Percentiles rank a stretch among this genome's conserved stretches.
Conservation (phyloP, 495 filamentous ascomycete species). For the Daldinia grandis region DNA sequence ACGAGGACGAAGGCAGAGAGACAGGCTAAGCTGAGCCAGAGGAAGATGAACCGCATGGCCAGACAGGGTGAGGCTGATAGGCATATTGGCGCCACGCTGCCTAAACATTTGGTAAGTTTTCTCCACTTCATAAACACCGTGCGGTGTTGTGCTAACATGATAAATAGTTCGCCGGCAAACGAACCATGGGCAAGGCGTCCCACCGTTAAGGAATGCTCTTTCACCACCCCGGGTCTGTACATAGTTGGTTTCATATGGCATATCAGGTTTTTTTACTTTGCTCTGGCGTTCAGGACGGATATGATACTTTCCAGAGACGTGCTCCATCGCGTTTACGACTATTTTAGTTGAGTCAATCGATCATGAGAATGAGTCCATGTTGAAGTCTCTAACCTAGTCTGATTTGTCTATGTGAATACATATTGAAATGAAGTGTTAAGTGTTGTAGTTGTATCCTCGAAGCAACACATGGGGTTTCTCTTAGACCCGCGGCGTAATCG, state of each 20-base stretch:
- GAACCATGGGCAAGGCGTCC: constrained; percentile 41
- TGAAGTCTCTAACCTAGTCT: background rate
- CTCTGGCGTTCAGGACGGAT: constrained; percentile 27
- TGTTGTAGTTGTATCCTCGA: background rate
- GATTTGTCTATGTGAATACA: background rate
- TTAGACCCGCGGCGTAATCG: background rate
- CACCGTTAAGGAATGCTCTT: constrained; percentile 45
- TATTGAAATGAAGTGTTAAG: background rate
- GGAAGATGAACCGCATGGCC: constrained; percentile 98
- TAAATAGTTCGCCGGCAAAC: constrained; percentile 44
- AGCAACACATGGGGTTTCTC: background rate
- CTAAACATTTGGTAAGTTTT: constrained; percentile 87
- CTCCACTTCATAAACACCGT: background rate
- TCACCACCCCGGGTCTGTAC: constrained; percentile 5
- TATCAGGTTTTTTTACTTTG: constrained; percentile 6
- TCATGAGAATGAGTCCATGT: background rate
- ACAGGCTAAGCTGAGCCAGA: constrained; percentile 86
- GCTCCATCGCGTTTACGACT: constrained; percentile 4
- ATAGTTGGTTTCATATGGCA: constrained; percentile 25
- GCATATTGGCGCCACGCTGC: constrained; percentile 80
- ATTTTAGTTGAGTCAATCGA: constrained; percentile 11
- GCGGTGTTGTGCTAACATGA: constrained; percentile 42
- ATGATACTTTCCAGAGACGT: constrained; percentile 7
- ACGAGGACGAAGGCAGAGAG: constrained; percentile 82
- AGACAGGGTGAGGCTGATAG: constrained; percentile 95